Percentiles rank a stretch among this genome's conserved stretches.
These are phyloP conservation scores for Pluteus cervinus DNA, from an alignment of 768 basidiomycete species.

Conservation along the genomic window DNA sequence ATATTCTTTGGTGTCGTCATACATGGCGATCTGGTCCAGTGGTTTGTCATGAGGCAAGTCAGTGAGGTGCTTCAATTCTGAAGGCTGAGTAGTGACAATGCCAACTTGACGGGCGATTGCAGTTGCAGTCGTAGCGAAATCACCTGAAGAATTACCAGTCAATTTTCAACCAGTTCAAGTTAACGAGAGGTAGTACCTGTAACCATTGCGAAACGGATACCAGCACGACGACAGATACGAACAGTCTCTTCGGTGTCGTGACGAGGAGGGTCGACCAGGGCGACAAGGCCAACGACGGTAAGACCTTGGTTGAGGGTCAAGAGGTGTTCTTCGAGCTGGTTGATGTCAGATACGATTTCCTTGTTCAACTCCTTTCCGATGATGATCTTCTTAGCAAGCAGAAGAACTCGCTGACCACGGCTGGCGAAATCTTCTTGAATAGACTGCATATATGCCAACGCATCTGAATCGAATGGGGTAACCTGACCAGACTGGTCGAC, in stretches of 20 bases:
- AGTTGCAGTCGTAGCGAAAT: conserved; percentile 54
- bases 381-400: conserved; percentile 44
- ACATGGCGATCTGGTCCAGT: too few relatives aligned
- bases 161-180: neutral
- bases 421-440: conserved; percentile 44
- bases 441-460: conserved; percentile 22
- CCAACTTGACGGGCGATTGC: conserved; percentile 63
- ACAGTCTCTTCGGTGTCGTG: conserved; percentile 49
- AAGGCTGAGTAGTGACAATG: conserved; percentile 38
- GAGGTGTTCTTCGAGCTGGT: conserved; percentile 33
- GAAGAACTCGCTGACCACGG: conserved; percentile 56
- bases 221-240: conserved; percentile 44
- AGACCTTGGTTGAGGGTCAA: conserved; percentile 41
- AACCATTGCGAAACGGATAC: conserved; percentile 60
- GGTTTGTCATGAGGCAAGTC: conserved; percentile 32
- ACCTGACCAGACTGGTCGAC: conserved; percentile 29
- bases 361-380: conserved; percentile 23
- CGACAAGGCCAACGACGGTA: conserved; percentile 52
- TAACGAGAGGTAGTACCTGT: conserved; percentile 27
- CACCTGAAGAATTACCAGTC: conserved; percentile 29
- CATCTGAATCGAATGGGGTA: conserved; percentile 23
- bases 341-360: conserved; percentile 31
- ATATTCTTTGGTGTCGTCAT: too few relatives aligned
- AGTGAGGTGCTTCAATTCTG: conserved; percentile 27
- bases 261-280: conserved; percentile 54